phyloP scores from a whole-genome alignment of 257 asterid genomes.

The Knoxia roxburghii region DNA sequence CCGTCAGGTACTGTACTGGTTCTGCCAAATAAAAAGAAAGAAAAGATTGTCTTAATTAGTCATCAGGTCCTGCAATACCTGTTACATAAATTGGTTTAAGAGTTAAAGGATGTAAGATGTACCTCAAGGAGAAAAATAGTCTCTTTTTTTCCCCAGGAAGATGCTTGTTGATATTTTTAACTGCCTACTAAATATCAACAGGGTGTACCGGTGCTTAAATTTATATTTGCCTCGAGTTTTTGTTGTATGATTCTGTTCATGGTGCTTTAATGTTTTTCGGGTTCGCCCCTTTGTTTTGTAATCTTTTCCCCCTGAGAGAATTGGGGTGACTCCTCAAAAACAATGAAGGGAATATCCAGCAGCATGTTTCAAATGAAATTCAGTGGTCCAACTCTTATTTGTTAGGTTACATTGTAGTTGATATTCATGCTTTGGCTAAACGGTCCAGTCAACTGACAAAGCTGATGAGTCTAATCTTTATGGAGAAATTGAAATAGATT shows the following conservation, averaged over 20 bases:
- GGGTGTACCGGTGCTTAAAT: neutral
- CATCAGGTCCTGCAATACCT: too few species aligned
- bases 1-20: too few species aligned
- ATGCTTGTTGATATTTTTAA: neutral
- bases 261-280: neutral
- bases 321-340: neutral
- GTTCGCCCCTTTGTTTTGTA: neutral
- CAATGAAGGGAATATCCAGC: neutral
- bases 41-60: too few species aligned
- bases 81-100: neutral
- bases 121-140: neutral
- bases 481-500: neutral
- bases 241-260: neutral
- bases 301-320: too few species aligned
- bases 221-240: neutral
- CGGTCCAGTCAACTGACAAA: too few species aligned
- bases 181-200: neutral
- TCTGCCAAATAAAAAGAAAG: too few species aligned
- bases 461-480: too few species aligned
- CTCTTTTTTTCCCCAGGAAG: neutral
- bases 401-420: neutral
- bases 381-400: neutral
- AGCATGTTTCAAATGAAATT: neutral
- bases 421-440: neutral
- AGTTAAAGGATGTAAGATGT: neutral